Percentiles rank a stretch among this genome's conserved stretches.
phyloP scores from a whole-genome alignment of 495 filamentous ascomycete species.

The Parachaetomium inaequale region DNA sequence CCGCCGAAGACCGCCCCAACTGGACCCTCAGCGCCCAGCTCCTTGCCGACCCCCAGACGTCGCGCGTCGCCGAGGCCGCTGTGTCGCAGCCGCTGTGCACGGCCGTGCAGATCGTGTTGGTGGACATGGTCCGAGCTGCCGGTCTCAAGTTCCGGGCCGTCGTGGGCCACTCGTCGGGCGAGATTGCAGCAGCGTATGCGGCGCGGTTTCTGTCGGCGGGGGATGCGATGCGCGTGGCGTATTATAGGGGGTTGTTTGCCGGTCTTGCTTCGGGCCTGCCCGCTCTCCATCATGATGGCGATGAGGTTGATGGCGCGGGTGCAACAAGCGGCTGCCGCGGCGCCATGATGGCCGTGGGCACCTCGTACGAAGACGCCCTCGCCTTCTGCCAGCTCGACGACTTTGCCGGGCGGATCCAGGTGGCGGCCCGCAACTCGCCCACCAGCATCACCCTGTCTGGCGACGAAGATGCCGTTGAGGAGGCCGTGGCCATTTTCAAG shows the following conservation, averaged over 20 bases:
- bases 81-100: constrained; percentile 46
- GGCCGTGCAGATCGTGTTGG: constrained; percentile 47
- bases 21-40: background rate
- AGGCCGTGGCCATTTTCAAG: too few species aligned
- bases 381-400: too few species aligned
- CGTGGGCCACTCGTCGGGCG: constrained; percentile 59
- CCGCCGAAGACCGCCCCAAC: background rate
- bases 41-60: background rate
- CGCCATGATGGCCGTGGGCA: too few species aligned
- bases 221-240: constrained; percentile 27
- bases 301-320: too few species aligned
- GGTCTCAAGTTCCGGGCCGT: constrained; percentile 45
- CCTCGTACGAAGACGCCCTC: too few species aligned
- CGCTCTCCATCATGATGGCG: too few species aligned
- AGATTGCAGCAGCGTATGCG: constrained; percentile 53
- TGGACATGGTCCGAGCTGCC: constrained; percentile 42
- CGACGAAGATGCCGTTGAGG: too few species aligned
- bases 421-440: too few species aligned
- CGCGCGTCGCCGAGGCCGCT: background rate
- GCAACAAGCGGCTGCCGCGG: too few species aligned
- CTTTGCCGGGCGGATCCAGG: too few species aligned
- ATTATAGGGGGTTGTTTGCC: constrained; percentile 1
- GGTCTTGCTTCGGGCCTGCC: too few species aligned
- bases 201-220: constrained; percentile 34
- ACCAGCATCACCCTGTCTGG: too few species aligned